Evolutionary conservation across 331 rosid species (phyloP), one percentile per base, ranked within the genome.

Genomic region (Quercus lobata): DNA sequence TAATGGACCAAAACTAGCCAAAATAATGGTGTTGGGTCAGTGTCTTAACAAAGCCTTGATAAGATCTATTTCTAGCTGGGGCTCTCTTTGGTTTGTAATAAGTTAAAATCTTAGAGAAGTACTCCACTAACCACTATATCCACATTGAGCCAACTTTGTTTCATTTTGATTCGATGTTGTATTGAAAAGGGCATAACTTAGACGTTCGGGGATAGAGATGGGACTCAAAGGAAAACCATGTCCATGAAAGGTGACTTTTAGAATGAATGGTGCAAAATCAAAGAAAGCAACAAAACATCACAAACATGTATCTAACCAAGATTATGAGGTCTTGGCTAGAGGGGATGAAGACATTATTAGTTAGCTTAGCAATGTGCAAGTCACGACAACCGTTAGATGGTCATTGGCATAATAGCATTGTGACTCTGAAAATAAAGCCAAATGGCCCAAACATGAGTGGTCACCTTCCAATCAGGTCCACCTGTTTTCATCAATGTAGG

Each of bases 211-310:
- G 79, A 53, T 12, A 55, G 72, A 77, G 90, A 88, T 83, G 90
- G 90, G 94, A 91, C 93, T 76, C 37, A 79, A 74, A 85, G 89
- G 80, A 34, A 76, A 86, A 88, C 84, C 82, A 79, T 68, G 88
- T 62, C 98, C 95, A 86, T 86, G 83, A 74, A 83, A 83, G 76
- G 72, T 79, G 37, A 84, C 95, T 88, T 92, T 91, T 71, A 58
- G 72, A 88, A 82, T 85, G 81, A 79, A 80, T 77, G 98, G 97
- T 86, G 73, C 29, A 76, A 16, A 88, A 87, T 79, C 62, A 87
- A 91, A 90, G 97, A 91, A 84, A 91, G 88, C 89, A 77, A 86
- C 91, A 69, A 58, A 85, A 83, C 92, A 87, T 72, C 79, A 57
- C 46, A 72, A 25, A 71, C 57, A 83, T 81, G 85, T 58, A 88